Base-by-base conservation (phyloP, 2,329 filamentous ascomycete species). In the Aspergillus melleus region DNA sequence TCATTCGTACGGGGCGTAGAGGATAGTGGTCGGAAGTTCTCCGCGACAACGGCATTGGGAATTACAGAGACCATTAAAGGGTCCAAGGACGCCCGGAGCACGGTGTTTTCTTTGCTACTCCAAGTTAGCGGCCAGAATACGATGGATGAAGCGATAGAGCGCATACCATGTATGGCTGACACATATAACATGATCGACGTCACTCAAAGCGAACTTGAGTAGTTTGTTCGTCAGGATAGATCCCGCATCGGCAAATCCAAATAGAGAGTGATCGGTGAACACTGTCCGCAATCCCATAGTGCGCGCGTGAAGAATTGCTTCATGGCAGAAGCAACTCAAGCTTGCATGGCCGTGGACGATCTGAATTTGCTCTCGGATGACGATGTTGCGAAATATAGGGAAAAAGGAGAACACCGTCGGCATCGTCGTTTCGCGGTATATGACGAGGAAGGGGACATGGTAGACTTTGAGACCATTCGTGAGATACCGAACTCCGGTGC, bases 401-500 rank as follows among this genome's bases (percentile, higher is more conserved):
- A 99, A 99, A 80, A 96, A 97, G 30, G 94, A 97, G 80, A 98
- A 98, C 72, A 99, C 92, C 5, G 96, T 98, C 0, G 95, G 95
- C 71, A 99, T 94, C 12, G 92, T 96, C 4, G 92, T 87, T 64
- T 92, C 90, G 68, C 96, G 92, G 76, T 97, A 98, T 69, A 99
- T 93, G 75, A 98, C 88, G 74, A 96, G 86, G 76, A 98, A 98
- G 4, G 95, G 96, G 19, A 98, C 90, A 76, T 99, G 92, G 79
- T 97, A 99, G 77, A 98, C 95, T 75, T 99, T 99, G 72, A 99
- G 86, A 55, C 95, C 94, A 74, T 99, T 99, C 61, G 94, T 98
- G 64, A 99, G 87, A 73, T 97, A 99, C 60, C 95, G 90, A 20
- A 99, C 86, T 11, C 95, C 95, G 56, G 90, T 96, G 42, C 95